Percentiles rank a stretch among this genome's conserved stretches.
These are phyloP conservation scores for Lactarius pseudohatsudake DNA, from an alignment of 768 basidiomycete species.

Conservation along the genomic window DNA sequence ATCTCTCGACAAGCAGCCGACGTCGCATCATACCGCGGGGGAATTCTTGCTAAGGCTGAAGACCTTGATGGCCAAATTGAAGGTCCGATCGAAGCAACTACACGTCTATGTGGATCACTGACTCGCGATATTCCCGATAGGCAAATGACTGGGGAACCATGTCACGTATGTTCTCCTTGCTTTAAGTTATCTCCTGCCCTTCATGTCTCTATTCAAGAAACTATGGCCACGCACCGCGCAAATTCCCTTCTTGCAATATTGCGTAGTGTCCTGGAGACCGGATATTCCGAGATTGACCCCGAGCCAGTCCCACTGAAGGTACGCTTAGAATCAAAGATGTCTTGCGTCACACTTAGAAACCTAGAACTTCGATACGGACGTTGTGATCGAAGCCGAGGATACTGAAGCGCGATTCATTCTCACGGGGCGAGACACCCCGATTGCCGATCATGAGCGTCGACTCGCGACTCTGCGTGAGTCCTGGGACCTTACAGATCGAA, in stretches of 20 bases:
- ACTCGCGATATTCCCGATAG: slow-evolving; percentile 33
- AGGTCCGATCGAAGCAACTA: slow-evolving; percentile 39
- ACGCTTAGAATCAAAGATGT: background rate
- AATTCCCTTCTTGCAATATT: slow-evolving; percentile 41
- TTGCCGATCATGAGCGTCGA: background rate
- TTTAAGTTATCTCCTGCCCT: too few species aligned
- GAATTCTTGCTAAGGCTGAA: slow-evolving; percentile 58
- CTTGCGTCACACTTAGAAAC: background rate
- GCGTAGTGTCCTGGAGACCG: slow-evolving; percentile 47
- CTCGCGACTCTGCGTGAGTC: background rate
- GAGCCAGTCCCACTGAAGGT: slow-evolving; percentile 53
- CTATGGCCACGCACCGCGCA: slow-evolving; percentile 48
- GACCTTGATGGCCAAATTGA: slow-evolving; percentile 66
- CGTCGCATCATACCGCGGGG: slow-evolving; percentile 53
- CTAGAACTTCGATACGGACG: background rate
- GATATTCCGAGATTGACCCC: slow-evolving; percentile 46
- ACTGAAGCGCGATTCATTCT: background rate
- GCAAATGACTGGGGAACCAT: slow-evolving; percentile 66
- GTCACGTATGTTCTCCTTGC: slow-evolving; percentile 56
- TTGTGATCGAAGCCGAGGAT: background rate
- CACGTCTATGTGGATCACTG: background rate
- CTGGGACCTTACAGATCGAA: background rate
- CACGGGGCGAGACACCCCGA: background rate
- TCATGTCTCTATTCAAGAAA: slow-evolving; percentile 42
- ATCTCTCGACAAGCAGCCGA: slow-evolving; percentile 47